Evolutionary conservation across 1,139 yeast genomes (phyloP), one percentile per base, ranked within the genome.

Genomic region (Ogataea hybrid): DNA sequence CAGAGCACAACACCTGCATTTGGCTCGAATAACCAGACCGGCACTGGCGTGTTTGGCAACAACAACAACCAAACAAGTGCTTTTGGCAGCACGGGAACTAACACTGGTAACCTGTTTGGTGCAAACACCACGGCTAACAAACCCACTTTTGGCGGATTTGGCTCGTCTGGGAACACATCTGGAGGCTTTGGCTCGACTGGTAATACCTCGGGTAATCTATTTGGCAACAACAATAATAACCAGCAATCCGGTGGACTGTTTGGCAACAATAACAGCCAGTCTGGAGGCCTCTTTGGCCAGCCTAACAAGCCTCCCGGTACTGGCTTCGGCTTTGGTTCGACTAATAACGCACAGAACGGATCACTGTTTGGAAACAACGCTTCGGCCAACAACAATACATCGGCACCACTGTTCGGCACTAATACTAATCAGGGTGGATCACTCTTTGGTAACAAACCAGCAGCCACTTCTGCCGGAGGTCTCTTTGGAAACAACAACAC

Each of bases 391-490:
- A 23, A 31, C 25, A 39, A 42, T n/a, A 27, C 51, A 8, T 28
- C 42, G 9, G 21, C 21, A 7, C 21, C 21, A 8, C 60, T 61
- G 2, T 69, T 75, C 61, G 45, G 49, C 42, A 49, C 27, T 36
- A 47, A 48, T n/a, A 35, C 35, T 7, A 27, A 56, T 10, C 51
- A 22, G 15, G n/a, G 22, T 9, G 70, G 74, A 17, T 72, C 75
- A 0, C 51, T 73, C 14, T 73, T 75, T 61, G 45, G 49, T 41
- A 50, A 31, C 37, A 47, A 48, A 50, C 52, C 56, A 59, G 62
- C 51, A 52, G 32, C 32, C 11, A 11, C 15, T 10, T 11, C 31
- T 15, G 9, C 31, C 11, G 42, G 46, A 14, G 46, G 65, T 8
- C 61, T 62, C 1, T 70, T 70, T 57, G 75, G 50, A 15, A 36